Evolutionary conservation across 345 rosid species (phyloP), one percentile per base, ranked within the genome.

Genomic region (Sapria himalayana): DNA sequence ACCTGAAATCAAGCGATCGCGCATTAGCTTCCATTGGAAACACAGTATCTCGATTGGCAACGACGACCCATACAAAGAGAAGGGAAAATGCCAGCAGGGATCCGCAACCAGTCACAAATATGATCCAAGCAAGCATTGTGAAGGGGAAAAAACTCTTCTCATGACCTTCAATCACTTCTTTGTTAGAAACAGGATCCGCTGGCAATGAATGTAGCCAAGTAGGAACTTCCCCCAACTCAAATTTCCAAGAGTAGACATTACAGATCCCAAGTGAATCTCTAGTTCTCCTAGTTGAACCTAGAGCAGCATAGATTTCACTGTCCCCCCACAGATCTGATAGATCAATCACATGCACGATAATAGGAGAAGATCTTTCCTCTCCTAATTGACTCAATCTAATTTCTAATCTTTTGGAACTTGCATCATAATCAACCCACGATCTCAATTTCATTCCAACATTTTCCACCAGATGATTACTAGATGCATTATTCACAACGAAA

Each of bases 361-460:
- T 3, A 1, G 79, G 76, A 29, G 25, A 41, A 6, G 76, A 79
- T 33, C 71, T 64, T 2, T 41, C 43, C 3, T 57, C 66, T 22
- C 49, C 36, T 7, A 55, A 59, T 54, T 51, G 55, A 50, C 70
- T 43, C 41, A 75, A 43, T 48, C 76, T 57, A 48, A 71, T 39
- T 49, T 66, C 70, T 29, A 75, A 50, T 39, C 55, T 51, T 45
- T 58, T 72, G 10, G 64, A 66, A 42, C 44, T 57, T 15, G 69
- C 55, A 49, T 69, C 70, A 41, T 66, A 75, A 50, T 69, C 72
- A 25, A 72, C 32, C 76, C 85, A 75, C 2, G 76, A 57, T 43
- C 51, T 64, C 50, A 72, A 23, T 13, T 45, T 60, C 40, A 61
- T 58, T 15, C 73, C 79, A 49, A 39, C 54, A 45, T 57, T 66